Evolutionary conservation across 1,139 yeast species (phyloP).

Genomic region (Magnusiomyces paraingens): DNA sequence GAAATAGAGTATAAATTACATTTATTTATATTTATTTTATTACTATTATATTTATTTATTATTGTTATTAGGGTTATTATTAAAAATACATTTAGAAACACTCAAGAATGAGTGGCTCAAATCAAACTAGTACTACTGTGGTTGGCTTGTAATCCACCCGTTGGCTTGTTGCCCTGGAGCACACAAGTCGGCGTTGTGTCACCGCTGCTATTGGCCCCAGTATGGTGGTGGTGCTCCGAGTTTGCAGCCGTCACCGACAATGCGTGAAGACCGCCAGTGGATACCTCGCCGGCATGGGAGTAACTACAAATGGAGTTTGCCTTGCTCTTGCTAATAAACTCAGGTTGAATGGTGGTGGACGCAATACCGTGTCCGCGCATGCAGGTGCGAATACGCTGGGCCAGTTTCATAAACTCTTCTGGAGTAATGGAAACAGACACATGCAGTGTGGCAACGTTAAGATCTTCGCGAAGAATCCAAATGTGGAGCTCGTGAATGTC

Average conservation of each 20-base stretch:
- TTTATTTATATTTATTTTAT: too few species aligned
- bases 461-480: conserved; percentile 90
- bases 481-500: conserved; percentile 94
- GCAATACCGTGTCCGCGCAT: conserved; percentile 83
- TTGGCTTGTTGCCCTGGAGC: conserved; percentile 15
- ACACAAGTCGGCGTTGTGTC: conserved; percentile 12
- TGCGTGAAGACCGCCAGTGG: conserved; percentile 2
- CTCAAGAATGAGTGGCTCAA: too few species aligned
- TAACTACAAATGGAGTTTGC: conserved; percentile 3
- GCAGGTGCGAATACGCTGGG: conserved; percentile 68
- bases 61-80: too few species aligned
- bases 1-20: too few species aligned
- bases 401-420: conserved; percentile 63
- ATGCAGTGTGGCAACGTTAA: conserved; percentile 83
- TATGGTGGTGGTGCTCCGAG: background rate
- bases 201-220: background rate
- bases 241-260: background rate
- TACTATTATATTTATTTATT: too few species aligned
- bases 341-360: conserved; percentile 94
- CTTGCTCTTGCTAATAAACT: conserved; percentile 37
- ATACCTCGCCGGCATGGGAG: conserved; percentile 1
- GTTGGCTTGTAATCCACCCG: conserved; percentile 13
- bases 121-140: too few species aligned
- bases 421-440: conserved; percentile 63
- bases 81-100: too few species aligned